These are phyloP conservation scores for Malus hybrid DNA, from an alignment of 331 rosid species.

Conservation along the genomic window DNA sequence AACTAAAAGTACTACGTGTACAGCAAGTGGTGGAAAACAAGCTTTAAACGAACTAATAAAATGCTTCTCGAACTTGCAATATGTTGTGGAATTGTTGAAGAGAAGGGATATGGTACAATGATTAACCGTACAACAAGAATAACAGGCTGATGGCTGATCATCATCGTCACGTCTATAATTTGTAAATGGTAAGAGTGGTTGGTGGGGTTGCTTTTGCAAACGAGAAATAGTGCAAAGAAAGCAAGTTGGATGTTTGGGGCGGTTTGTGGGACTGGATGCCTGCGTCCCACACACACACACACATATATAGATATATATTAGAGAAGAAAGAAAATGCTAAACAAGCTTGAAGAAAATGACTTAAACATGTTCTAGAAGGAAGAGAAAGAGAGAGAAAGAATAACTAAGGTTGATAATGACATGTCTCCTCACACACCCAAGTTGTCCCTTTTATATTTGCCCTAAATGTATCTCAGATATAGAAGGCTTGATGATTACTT, in stretches of 20 bases:
- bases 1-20: no score
- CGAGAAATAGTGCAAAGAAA: conserved; percentile 63
- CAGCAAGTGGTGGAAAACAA: no score
- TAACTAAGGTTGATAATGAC: conserved; percentile 33
- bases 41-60: no score
- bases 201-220: conserved; percentile 75
- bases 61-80: no score
- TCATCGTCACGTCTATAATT: no score
- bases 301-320: not conserved
- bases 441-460: conserved; percentile 11
- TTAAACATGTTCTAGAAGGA: not conserved
- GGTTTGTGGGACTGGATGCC: conserved; percentile 77
- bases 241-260: conserved; percentile 74
- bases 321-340: conserved; percentile 11
- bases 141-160: no score
- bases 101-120: no score
- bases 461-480: conserved; percentile 7
- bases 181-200: conserved; percentile 22
- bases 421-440: conserved; percentile 37
- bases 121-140: no score
- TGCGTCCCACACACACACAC: conserved; percentile 28
- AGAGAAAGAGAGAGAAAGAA: not conserved
- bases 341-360: conserved; percentile 10
- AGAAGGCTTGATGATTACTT: conserved; percentile 27
- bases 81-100: no score